These are phyloP conservation scores for Erysimum cheiranthoides DNA, from an alignment of 345 rosid genomes.

Conservation along the genomic window DNA sequence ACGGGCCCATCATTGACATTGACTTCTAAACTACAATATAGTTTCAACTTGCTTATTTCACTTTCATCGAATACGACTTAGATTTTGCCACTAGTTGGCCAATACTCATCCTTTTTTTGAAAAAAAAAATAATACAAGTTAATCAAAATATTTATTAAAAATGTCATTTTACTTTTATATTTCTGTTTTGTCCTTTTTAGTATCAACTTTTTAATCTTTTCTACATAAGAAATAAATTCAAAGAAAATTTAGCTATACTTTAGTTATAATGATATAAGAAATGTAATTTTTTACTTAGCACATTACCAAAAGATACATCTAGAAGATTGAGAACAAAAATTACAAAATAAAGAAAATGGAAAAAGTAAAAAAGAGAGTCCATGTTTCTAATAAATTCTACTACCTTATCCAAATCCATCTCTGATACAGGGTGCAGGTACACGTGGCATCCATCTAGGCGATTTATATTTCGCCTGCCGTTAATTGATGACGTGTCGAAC, in stretches of 20 bases:
- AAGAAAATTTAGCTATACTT: too few species aligned
- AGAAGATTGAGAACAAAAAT: background rate
- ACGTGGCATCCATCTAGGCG: conserved; percentile 41
- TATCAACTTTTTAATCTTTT: too few species aligned
- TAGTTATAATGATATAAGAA: too few species aligned
- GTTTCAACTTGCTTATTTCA: conserved; percentile 43
- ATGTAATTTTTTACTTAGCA: too few species aligned
- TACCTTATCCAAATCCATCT: conserved; percentile 42
- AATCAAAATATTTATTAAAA: background rate
- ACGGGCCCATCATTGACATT: conserved; percentile 37
- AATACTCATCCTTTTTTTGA: background rate
- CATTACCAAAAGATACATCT: background rate
- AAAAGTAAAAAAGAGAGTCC: background rate
- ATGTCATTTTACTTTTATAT: too few species aligned
- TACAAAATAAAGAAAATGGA: background rate
- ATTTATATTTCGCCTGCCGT: conserved; percentile 24
- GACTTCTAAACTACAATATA: conserved; percentile 28
- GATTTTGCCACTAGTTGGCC: background rate
- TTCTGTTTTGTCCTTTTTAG: too few species aligned
- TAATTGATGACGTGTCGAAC: conserved; percentile 36
- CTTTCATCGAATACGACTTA: conserved; percentile 23
- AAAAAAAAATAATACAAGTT: too few species aligned
- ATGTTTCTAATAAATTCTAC: conserved; percentile 16
- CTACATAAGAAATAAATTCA: too few species aligned
- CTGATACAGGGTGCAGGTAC: conserved; percentile 7